Evolutionary conservation across 768 basidiomycete species (phyloP).

Genomic region (Kwoniella bestiolae): DNA sequence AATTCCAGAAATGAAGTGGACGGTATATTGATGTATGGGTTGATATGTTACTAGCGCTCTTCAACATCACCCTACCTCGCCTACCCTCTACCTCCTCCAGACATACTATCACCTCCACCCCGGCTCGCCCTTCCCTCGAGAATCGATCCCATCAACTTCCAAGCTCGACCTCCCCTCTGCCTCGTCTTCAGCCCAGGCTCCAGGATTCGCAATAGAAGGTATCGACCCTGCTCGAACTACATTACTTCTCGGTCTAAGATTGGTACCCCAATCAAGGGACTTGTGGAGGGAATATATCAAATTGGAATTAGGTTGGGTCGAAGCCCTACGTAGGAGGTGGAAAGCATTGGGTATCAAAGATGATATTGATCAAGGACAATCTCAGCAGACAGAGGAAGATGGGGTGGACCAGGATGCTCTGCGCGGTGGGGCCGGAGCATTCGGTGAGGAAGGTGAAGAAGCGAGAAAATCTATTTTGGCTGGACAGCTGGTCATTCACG

Average conservation of each 20-base stretch:
- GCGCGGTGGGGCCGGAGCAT: slow-evolving; percentile 72
- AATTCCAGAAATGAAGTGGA: too few species aligned
- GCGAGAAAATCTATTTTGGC: slow-evolving; percentile 50
- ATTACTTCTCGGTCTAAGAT: slow-evolving; percentile 80
- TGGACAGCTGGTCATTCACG: slow-evolving; percentile 35
- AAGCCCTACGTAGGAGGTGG: slow-evolving; percentile 79
- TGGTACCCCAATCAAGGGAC: slow-evolving; percentile 72
- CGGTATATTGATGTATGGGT: too few species aligned
- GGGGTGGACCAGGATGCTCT: slow-evolving; percentile 63
- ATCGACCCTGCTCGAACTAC: slow-evolving; percentile 72
- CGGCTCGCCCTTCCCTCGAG: slow-evolving; percentile 64
- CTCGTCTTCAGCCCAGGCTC: slow-evolving; percentile 20
- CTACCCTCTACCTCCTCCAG: slow-evolving; percentile 79
- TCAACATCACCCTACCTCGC: slow-evolving; percentile 79
- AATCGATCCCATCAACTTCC: slow-evolving; percentile 43
- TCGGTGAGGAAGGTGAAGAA: slow-evolving; percentile 50
- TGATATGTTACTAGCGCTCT: slow-evolving; percentile 66
- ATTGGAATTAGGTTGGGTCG: slow-evolving; percentile 86
- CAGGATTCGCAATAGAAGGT: slow-evolving; percentile 54
- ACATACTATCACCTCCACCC: slow-evolving; percentile 80
- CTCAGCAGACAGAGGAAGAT: background rate
- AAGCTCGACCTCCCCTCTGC: slow-evolving; percentile 35
- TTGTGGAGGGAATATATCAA: slow-evolving; percentile 89
- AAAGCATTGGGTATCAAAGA: slow-evolving; percentile 70
- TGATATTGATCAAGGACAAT: slow-evolving; percentile 28